A percentile compares a stretch with the other conserved stretches of the same genome.
These are phyloP conservation scores for Fusarium zealandicum DNA, from an alignment of 2,329 filamentous ascomycete species.

Conservation along the genomic window DNA sequence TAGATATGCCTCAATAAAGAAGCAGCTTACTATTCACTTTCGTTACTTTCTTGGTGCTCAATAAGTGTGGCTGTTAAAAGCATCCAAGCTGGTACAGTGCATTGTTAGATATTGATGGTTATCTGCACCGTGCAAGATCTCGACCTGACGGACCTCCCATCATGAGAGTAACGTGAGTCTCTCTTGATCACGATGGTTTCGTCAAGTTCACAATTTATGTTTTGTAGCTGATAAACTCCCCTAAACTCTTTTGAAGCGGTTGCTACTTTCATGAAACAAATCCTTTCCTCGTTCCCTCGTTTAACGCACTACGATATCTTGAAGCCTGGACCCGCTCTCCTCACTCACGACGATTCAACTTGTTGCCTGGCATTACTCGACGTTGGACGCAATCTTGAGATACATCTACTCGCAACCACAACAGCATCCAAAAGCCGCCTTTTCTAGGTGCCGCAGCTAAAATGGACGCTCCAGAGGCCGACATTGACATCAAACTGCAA, in stretches of 20 bases:
- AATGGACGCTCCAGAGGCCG: constrained; percentile 69
- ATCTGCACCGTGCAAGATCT: neutral
- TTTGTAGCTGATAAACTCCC: neutral
- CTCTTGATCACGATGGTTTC: no score
- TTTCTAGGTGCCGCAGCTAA: neutral
- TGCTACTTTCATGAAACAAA: neutral
- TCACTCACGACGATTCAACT: neutral
- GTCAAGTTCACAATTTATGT: no score
- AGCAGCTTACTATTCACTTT: no score
- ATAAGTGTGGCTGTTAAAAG: neutral
- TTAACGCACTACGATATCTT: neutral
- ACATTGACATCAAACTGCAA: constrained; percentile 68
- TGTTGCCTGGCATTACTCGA: constrained; percentile 20
- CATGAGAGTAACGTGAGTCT: no score
- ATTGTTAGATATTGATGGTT: neutral
- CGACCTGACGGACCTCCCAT: neutral
- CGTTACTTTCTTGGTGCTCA: no score
- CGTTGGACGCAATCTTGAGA: constrained; percentile 1
- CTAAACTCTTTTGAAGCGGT: neutral
- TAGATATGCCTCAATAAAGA: no score
- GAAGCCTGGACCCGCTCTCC: constrained; percentile 18
- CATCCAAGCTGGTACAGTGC: neutral
- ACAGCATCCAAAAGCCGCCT: neutral
- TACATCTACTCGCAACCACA: constrained; percentile 1
- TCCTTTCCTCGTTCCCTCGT: neutral